Evolutionary conservation across 2,329 filamentous ascomycete species (phyloP), one percentile per base, ranked within the genome.

Genomic region (Malbranchea zuffiana): DNA sequence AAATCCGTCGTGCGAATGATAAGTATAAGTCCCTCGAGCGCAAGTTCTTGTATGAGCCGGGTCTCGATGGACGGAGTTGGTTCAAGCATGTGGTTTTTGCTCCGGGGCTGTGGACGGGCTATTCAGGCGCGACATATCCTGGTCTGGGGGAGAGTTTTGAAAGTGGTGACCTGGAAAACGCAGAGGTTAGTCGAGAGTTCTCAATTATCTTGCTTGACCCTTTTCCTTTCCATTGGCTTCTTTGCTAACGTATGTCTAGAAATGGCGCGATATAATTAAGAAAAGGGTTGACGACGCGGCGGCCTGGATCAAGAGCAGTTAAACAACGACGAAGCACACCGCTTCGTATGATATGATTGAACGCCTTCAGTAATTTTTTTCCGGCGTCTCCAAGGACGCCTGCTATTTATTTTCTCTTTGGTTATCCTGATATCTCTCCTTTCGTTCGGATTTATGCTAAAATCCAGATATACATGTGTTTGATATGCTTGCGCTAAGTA

Each of bases 1-100:
- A 73, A 12, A 74, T 93, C 35, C 70, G 75, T 18, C 66, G 60
- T 7, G 72, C 80, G 29, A 96, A 96, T 58, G 68, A 67, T 20
- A 81, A 82, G 55, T 93, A 93, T 67, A 93, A 94, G 69, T 66
- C 68, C 6, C 63, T 96, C 0, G 88, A 96, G 58, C 70, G 86
- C 11, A 68, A 78, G 34, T 94, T 95, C 59, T 50, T 95, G 44
- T 80, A 84, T 50, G 62, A 74, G 3, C 67, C 71, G 3, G 88
- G 88, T 1, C 62, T 96, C 13, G 87, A 94, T 55, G 75, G 76
- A 1, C 68, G 88, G 42, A 66, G 67, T 16, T 95, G 86, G 86
- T 96, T 88, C 66, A 95, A 95, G 65, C 88, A 95, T 52, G 80
- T 94, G 2, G 81, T 95, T 1, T 95, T 92, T 60, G 87, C 87